A percentile compares a stretch with the other conserved stretches of the same genome.
These are phyloP conservation scores for Heritiera littoralis DNA, from an alignment of 345 rosid species.

Conservation along the genomic window DNA sequence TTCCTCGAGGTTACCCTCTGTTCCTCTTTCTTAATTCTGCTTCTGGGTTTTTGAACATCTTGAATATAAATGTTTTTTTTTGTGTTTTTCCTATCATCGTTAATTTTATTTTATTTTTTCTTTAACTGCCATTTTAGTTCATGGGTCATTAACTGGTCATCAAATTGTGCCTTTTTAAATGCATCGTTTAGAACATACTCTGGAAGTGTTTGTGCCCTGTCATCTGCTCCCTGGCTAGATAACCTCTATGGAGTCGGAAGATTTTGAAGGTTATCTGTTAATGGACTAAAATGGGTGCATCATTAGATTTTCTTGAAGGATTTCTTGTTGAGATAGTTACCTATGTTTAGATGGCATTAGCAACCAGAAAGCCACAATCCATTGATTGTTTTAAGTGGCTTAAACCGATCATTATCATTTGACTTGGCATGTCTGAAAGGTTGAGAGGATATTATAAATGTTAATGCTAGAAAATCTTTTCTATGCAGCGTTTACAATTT, in stretches of 20 bases:
- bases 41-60: neutral
- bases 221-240: neutral
- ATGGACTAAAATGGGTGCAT: neutral
- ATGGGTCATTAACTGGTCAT: neutral
- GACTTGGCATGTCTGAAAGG: neutral
- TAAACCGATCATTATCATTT: neutral
- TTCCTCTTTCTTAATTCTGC: neutral
- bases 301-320: neutral
- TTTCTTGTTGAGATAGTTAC: neutral
- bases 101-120: neutral
- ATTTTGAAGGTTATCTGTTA: neutral
- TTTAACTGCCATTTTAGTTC: neutral
- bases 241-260: neutral
- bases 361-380: neutral
- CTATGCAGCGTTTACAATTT: neutral
- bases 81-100: no score
- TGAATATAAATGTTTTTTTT: neutral
- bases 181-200: neutral
- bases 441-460: neutral
- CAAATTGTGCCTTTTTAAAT: neutral
- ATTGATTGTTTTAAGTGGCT: neutral
- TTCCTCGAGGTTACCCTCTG: conserved; percentile 56
- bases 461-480: neutral
- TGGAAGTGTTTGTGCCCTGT: neutral
- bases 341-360: neutral